Evolutionary conservation across 345 rosid species (phyloP).

Genomic region (Gossypium longicalyx): DNA sequence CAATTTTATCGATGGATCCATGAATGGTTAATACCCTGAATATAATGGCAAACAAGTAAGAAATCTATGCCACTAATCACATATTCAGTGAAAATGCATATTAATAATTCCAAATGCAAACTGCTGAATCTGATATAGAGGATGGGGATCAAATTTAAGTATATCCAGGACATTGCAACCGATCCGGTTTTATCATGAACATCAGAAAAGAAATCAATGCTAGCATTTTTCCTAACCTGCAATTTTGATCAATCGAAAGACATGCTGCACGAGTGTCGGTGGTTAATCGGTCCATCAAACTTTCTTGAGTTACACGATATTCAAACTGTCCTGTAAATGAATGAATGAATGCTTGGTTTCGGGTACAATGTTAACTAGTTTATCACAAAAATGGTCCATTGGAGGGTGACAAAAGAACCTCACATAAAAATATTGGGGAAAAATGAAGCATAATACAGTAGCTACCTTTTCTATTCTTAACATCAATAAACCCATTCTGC

Average conservation of each 20-base stretch:
- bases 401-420: not conserved
- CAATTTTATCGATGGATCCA: slow-evolving; percentile 62
- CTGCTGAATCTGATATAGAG: not conserved
- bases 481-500: slow-evolving; percentile 61
- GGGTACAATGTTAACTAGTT: not conserved
- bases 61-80: not conserved
- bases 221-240: slow-evolving; percentile 45
- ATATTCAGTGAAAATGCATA: not conserved
- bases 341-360: not conserved
- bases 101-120: not conserved
- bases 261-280: slow-evolving; percentile 57
- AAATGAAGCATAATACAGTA: not conserved
- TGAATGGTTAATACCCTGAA: slow-evolving; percentile 82
- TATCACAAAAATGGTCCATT: not conserved
- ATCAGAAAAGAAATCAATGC: not conserved
- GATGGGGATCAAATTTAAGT: not conserved
- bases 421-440: not conserved
- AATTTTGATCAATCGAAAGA: slow-evolving; percentile 39
- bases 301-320: slow-evolving; percentile 69
- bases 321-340: slow-evolving; percentile 48
- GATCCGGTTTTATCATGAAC: not conserved
- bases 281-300: slow-evolving; percentile 65
- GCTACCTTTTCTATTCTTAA: slow-evolving; percentile 57
- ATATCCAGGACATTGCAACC: not conserved
- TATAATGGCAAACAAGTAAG: not conserved